Evolutionary conservation across 73 alveolate species (phyloP).

Genomic region (Effrenium voratum): DNA sequence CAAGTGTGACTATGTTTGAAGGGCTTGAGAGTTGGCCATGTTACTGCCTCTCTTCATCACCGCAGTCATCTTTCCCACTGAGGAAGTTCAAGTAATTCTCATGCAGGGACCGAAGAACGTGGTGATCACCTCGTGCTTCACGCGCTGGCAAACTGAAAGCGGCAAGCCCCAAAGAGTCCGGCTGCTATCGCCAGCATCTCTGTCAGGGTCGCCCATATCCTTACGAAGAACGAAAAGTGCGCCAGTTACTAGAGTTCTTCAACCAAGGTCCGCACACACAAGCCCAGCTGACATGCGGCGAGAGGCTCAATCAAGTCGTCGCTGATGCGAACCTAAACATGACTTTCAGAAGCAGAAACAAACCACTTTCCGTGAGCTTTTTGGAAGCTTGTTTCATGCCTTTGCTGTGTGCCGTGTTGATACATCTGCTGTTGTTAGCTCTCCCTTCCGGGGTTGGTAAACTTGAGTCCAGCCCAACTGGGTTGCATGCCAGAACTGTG

Average conservation of each 20-base stretch:
- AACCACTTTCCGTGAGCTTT: background rate
- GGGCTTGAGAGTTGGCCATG: too few species aligned
- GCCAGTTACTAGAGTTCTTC: background rate
- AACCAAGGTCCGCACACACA: background rate
- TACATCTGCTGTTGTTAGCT: background rate
- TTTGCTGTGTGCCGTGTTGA: too few species aligned
- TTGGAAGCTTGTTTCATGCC: too few species aligned
- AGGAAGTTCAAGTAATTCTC: constrained; percentile 79
- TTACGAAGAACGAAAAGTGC: background rate
- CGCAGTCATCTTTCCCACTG: constrained; percentile 85
- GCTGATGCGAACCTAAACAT: constrained; percentile 89
- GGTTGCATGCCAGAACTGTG: constrained; percentile 35
- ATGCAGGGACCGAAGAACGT: constrained; percentile 63
- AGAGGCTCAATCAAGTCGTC: constrained; percentile 81
- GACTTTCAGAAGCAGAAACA: background rate
- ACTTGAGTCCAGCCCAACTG: background rate
- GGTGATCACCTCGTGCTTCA: constrained; percentile 48
- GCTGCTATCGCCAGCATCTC: constrained; percentile 36
- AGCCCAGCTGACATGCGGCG: constrained; percentile 77
- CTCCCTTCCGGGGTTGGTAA: background rate
- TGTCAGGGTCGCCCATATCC: constrained; percentile 81
- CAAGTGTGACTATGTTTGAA: too few species aligned
- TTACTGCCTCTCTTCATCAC: constrained; percentile 85
- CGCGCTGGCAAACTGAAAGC: background rate
- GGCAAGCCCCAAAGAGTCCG: background rate